These are phyloP conservation scores for Protomyces arabidopsidicola DNA, from an alignment of 1,139 yeast species.

Conservation along the genomic window DNA sequence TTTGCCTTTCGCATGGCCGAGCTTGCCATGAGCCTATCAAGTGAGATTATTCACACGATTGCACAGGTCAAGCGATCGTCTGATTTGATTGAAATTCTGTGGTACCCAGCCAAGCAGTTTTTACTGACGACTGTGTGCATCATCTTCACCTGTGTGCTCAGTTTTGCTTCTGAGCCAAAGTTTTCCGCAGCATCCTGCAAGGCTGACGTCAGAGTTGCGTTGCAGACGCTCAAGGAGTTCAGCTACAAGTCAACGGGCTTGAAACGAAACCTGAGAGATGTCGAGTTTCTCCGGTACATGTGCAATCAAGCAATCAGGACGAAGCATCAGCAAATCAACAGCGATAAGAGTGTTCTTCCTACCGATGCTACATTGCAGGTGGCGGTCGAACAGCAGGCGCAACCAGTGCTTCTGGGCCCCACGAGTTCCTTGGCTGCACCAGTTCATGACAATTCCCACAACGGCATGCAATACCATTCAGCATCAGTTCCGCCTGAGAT, in stretches of 20 bases:
- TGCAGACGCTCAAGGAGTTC: slow-evolving; percentile 11
- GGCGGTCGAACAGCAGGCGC: not conserved
- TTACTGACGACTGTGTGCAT: slow-evolving; percentile 15
- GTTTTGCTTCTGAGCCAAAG: slow-evolving; percentile 2
- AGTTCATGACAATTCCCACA: not conserved
- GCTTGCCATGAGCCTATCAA: slow-evolving; percentile 10
- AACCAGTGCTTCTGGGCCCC: not conserved
- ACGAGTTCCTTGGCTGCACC: not conserved
- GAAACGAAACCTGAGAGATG: slow-evolving; percentile 13
- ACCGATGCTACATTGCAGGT: not conserved
- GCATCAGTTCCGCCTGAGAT: not conserved
- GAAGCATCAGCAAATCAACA: not conserved
- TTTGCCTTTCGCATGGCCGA: slow-evolving; percentile 14
- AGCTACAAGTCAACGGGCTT: slow-evolving; percentile 14
- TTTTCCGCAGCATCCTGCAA: slow-evolving; percentile 18
- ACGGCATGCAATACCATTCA: not conserved
- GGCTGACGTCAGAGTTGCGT: slow-evolving; percentile 22
- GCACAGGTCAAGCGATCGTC: slow-evolving; percentile 17
- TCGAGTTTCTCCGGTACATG: slow-evolving; percentile 18
- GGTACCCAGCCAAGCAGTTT: slow-evolving; percentile 22
- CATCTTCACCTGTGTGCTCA: slow-evolving; percentile 20
- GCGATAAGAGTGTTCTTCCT: too few relatives aligned
- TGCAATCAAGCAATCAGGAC: slow-evolving; percentile 11
- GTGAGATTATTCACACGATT: slow-evolving; percentile 21
- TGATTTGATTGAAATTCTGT: slow-evolving; percentile 12